phyloP scores from a whole-genome alignment of 1,284 basidiomycete species.

The Ganoderma multipileum region DNA sequence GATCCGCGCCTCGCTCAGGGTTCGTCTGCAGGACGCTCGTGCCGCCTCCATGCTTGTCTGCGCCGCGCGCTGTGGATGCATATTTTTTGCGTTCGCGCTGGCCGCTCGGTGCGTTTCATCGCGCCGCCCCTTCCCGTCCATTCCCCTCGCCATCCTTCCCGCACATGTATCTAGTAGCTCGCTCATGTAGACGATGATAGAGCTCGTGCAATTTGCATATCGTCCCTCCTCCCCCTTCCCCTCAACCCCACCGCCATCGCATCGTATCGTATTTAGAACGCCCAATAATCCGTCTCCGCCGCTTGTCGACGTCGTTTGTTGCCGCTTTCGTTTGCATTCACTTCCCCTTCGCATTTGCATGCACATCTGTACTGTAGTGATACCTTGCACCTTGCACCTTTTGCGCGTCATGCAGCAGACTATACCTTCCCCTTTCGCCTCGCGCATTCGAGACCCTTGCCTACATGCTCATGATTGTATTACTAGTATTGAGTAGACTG shows the following conservation, averaged over 20 bases:
- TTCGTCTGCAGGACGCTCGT: not conserved
- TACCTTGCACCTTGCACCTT: conserved; percentile 4
- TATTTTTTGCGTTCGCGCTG: not conserved
- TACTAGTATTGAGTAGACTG: not conserved
- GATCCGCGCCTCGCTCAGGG: not conserved
- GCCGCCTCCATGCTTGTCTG: not conserved
- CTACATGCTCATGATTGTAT: conserved; percentile 1
- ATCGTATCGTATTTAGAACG: not conserved
- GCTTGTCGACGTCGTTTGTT: not conserved
- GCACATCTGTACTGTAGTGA: conserved; percentile 6
- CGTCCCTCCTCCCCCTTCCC: not conserved
- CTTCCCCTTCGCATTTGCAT: not conserved
- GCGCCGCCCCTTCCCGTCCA: not conserved
- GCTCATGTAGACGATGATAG: not conserved
- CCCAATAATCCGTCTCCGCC: not conserved
- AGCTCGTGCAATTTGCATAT: not conserved
- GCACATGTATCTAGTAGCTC: not conserved
- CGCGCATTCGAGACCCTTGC: not conserved
- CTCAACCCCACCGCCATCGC: too few species aligned
- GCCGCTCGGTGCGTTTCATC: not conserved
- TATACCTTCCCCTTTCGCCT: not conserved
- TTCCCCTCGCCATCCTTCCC: not conserved
- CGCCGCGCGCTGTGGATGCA: not conserved
- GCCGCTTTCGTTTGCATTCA: not conserved
- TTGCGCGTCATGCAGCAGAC: conserved; percentile 1